These are phyloP conservation scores for Suillus subaureus DNA, from an alignment of 768 basidiomycete species.

Conservation along the genomic window DNA sequence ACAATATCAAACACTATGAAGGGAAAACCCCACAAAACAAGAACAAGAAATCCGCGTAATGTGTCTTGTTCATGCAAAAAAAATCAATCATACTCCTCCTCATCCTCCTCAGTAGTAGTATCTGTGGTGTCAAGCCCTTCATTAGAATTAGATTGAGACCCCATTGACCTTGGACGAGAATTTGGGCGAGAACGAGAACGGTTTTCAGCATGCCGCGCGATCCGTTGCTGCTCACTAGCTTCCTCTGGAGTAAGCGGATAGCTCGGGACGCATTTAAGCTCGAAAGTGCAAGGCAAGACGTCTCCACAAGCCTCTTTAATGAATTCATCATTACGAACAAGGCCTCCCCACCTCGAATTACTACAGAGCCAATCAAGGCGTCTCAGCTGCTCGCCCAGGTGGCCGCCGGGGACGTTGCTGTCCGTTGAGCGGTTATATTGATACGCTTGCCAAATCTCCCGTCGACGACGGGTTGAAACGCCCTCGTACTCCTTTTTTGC, in stretches of 20 bases:
- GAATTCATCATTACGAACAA: conserved; percentile 46
- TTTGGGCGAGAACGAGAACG: conserved; percentile 8
- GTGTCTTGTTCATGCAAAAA: not conserved
- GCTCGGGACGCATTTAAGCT: conserved; percentile 51
- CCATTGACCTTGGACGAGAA: conserved; percentile 9
- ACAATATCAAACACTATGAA: not conserved
- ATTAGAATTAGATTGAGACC: conserved; percentile 3
- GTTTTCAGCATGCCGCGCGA: conserved; percentile 20
- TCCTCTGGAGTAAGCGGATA: conserved; percentile 55
- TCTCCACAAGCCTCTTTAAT: conserved; percentile 49
- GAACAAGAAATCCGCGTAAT: not conserved
- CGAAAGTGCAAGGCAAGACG: conserved; percentile 59
- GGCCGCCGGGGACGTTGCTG: conserved; percentile 68
- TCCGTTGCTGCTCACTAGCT: conserved; percentile 45
- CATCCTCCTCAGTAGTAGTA: conserved; percentile 12
- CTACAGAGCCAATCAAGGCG: conserved; percentile 67
- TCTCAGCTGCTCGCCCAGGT: conserved; percentile 61
- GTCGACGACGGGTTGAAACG: conserved; percentile 38
- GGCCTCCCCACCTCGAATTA: conserved; percentile 65
- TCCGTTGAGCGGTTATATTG: conserved; percentile 66
- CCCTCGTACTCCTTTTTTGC: conserved; percentile 54
- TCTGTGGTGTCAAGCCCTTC: conserved; percentile 4
- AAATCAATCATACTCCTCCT: conserved; percentile 11
- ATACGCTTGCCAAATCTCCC: conserved; percentile 54
- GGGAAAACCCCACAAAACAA: not conserved